A percentile compares a stretch with the other conserved stretches of the same genome.
These are phyloP conservation scores for Litsea cubeba DNA, from an alignment of 164 flowering plant genomes.

Conservation along the genomic window DNA sequence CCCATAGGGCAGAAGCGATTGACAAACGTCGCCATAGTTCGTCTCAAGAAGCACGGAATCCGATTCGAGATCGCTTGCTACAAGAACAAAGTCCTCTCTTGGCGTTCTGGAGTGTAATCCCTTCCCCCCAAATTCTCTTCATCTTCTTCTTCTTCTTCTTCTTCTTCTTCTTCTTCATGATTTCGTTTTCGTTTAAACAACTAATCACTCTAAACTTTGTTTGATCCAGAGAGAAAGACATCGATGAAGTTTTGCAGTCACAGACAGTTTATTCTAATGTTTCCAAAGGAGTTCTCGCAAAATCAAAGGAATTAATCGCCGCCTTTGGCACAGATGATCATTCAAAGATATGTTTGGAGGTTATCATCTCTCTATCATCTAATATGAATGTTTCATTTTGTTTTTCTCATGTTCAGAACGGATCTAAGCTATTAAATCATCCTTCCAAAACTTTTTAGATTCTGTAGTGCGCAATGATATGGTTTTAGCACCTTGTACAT, in stretches of 20 bases:
- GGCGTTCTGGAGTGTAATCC: constrained; percentile 90
- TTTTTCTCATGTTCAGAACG: too few relatives aligned
- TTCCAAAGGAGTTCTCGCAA: constrained; percentile 91
- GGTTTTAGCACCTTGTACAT: neutral
- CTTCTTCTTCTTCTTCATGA: neutral
- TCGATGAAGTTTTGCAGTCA: constrained; percentile 96
- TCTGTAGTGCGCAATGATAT: too few relatives aligned
- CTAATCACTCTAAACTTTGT: constrained; percentile 7
- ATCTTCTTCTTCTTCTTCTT: neutral
- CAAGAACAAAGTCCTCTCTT: constrained; percentile 94
- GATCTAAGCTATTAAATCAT: too few relatives aligned
- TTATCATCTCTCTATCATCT: neutral
- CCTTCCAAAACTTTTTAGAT: too few relatives aligned
- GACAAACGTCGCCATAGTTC: constrained; percentile 92
- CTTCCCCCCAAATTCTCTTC: constrained; percentile 1
- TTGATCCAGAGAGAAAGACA: constrained; percentile 72
- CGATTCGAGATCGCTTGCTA: constrained; percentile 95
- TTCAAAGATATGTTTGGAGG: constrained; percentile 81
- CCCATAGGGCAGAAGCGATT: constrained; percentile 79
- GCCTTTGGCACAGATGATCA: constrained; percentile 88
- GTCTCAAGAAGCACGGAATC: constrained; percentile 79
- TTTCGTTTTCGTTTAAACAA: neutral
- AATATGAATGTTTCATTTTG: too few relatives aligned
- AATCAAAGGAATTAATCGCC: constrained; percentile 59
- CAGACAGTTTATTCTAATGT: constrained; percentile 93